phyloP scores from a whole-genome alignment of 352 stramenopile species.

The Halophytophthora polymorphica region DNA sequence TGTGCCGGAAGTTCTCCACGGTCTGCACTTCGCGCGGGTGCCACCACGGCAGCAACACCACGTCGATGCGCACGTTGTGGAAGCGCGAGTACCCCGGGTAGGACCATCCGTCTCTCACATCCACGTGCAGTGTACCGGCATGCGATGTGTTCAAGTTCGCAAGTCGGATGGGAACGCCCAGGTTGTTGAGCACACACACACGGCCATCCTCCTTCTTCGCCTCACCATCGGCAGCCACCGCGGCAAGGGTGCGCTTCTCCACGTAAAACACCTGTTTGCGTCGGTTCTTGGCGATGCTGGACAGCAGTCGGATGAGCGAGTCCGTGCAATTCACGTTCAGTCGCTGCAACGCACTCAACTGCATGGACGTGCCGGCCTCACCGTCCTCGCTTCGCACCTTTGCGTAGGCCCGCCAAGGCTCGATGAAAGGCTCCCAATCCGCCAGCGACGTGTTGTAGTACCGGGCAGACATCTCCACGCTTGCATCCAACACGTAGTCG shows the following conservation, averaged over 20 bases:
- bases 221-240: conserved; percentile 73
- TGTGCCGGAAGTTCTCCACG: conserved; percentile 75
- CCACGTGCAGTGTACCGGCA: conserved; percentile 71
- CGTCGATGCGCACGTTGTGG: conserved; percentile 80
- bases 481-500: conserved; percentile 71
- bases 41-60: conserved; percentile 87
- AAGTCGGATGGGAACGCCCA: conserved; percentile 83
- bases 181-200: conserved; percentile 87
- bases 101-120: conserved; percentile 84
- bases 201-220: conserved; percentile 82
- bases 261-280: conserved; percentile 69
- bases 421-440: conserved; percentile 86
- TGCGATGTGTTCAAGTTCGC: conserved; percentile 87
- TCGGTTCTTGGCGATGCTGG: conserved; percentile 74
- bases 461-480: conserved; percentile 72
- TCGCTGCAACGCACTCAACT: conserved; percentile 81
- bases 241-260: conserved; percentile 71
- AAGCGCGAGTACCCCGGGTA: conserved; percentile 81
- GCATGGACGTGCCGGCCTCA: conserved; percentile 55
- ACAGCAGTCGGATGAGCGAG: conserved; percentile 75
- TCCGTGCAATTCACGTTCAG: conserved; percentile 88
- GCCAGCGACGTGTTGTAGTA: conserved; percentile 89
- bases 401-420: conserved; percentile 78
- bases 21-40: conserved; percentile 66
- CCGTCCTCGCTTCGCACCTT: conserved; percentile 56